Evolutionary conservation across 192 early-diverging fungal genomes (phyloP).

Genomic region (Podila verticillata): DNA sequence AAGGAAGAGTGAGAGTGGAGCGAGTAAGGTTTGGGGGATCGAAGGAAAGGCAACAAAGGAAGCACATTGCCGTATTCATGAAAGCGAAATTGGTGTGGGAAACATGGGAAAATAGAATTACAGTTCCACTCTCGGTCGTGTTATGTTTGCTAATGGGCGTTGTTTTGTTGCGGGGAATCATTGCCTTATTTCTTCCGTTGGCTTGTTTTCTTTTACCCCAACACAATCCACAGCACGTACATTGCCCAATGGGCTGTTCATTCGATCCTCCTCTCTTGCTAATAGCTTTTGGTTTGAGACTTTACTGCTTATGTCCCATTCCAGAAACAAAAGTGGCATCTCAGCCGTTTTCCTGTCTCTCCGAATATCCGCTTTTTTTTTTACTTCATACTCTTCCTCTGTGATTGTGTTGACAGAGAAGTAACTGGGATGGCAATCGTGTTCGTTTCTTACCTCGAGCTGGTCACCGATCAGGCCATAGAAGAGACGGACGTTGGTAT

Average conservation of each 20-base stretch:
- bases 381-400: neutral
- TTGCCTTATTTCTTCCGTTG: neutral
- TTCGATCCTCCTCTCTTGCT: neutral
- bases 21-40: neutral
- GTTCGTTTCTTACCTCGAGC: conserved; percentile 66
- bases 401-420: neutral
- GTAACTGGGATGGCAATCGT: neutral
- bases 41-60: neutral
- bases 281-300: neutral
- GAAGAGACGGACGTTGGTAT: conserved; percentile 84
- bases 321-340: neutral
- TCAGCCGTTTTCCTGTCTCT: neutral
- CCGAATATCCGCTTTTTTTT: neutral
- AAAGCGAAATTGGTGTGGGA: no score
- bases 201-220: neutral
- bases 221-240: neutral
- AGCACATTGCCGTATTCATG: no score
- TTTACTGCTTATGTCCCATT: neutral
- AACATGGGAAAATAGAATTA: no score
- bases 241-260: neutral
- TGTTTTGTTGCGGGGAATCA: no score
- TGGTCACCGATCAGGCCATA: conserved; percentile 82
- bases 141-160: no score
- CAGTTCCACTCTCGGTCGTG: no score
- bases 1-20: neutral